Evolutionary conservation across 345 rosid genomes (phyloP).

Genomic region (Salix koriyanagi): DNA sequence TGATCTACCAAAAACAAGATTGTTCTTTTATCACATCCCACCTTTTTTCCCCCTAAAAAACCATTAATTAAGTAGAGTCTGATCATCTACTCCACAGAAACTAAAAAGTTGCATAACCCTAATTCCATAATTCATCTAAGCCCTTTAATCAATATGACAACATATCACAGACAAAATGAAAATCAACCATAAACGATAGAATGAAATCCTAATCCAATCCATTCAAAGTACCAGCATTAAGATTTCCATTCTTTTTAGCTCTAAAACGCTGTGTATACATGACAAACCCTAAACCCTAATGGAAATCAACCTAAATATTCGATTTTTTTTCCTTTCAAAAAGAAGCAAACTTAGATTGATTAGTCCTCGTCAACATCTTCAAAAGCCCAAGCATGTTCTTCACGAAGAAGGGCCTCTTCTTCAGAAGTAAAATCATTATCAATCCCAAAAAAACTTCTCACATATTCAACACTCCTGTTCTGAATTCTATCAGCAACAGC

Average conservation of each 20-base stretch:
- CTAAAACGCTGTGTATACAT: background rate
- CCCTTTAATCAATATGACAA: background rate
- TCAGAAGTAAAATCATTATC: conserved; percentile 35
- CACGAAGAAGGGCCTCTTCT: conserved; percentile 29
- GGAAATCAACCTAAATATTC: background rate
- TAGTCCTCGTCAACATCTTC: conserved; percentile 23
- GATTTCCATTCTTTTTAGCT: background rate
- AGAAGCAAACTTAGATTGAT: background rate
- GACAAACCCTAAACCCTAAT: background rate
- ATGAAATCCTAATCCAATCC: background rate
- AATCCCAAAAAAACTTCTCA: conserved; percentile 34
- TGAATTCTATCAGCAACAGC: conserved; percentile 29
- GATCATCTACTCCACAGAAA: background rate
- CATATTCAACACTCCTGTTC: conserved; percentile 42
- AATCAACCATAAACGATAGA: no score
- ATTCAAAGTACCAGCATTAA: background rate
- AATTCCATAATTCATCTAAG: background rate
- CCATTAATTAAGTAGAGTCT: background rate
- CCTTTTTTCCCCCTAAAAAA: background rate
- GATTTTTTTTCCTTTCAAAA: background rate
- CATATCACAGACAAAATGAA: background rate
- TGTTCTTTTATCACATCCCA: background rate
- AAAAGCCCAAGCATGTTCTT: conserved; percentile 32
- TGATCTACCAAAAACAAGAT: no score
- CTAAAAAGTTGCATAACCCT: background rate